These are phyloP conservation scores for Scedosporium minutisporum DNA, from an alignment of 2,329 filamentous ascomycete species.

Conservation along the genomic window DNA sequence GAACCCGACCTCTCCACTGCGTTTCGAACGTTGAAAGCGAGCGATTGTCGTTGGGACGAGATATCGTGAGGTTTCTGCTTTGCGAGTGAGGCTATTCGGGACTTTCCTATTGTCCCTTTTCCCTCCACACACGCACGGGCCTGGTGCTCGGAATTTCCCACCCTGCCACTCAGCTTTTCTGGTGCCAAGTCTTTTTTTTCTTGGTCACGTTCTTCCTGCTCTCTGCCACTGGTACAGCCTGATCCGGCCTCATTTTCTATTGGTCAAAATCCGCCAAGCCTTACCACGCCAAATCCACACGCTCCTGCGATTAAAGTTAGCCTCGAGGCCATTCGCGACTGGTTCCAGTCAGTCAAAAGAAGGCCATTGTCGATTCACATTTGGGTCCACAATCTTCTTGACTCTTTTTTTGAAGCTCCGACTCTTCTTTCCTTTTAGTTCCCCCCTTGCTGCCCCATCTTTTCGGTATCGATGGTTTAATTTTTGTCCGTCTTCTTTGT, in stretches of 20 bases:
- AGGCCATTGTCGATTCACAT: neutral
- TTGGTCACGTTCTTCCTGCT: constrained; percentile 12
- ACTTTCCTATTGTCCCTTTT: constrained; percentile 12
- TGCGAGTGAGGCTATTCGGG: constrained; percentile 31
- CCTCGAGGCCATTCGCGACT: neutral
- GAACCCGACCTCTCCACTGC: constrained; percentile 13
- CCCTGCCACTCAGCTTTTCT: constrained; percentile 4
- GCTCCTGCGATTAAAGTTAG: neutral
- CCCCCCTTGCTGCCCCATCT: no score
- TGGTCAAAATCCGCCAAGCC: neutral
- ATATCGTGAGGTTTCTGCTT: constrained; percentile 3
- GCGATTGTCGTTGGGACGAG: neutral
- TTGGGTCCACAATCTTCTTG: no score
- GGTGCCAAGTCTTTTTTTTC: constrained; percentile 6
- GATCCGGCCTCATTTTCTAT: neutral
- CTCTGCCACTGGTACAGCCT: neutral
- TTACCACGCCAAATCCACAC: neutral
- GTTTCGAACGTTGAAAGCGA: constrained; percentile 11
- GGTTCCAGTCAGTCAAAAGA: neutral
- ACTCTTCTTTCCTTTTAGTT: no score
- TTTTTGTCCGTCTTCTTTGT: no score
- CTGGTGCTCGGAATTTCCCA: constrained; percentile 12
- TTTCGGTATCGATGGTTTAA: no score
- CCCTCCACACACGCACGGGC: constrained; percentile 8
- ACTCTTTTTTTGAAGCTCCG: no score